A percentile compares a stretch with the other conserved stretches of the same genome.
phyloP scores from a whole-genome alignment of 352 stramenopile genomes.

The Globisporangium nagaii region DNA sequence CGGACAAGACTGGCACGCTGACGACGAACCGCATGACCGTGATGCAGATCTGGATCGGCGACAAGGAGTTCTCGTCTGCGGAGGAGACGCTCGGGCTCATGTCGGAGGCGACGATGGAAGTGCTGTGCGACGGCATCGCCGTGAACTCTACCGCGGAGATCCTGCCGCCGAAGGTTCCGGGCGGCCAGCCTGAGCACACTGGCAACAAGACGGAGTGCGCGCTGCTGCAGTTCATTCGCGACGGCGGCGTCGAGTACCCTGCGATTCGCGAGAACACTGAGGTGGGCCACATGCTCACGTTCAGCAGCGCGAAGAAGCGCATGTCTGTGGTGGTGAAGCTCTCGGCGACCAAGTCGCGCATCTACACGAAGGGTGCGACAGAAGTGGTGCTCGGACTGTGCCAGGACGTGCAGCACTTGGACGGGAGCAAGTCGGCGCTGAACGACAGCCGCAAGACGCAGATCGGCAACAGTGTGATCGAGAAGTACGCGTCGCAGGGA shows the following conservation, averaged over 20 bases:
- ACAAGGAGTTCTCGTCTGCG: constrained; percentile 37
- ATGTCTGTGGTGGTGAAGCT: constrained; percentile 61
- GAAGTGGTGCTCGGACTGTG: constrained; percentile 54
- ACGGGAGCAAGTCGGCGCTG: constrained; percentile 29
- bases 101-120: constrained; percentile 29
- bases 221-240: constrained; percentile 44
- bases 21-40: constrained; percentile 97
- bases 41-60: constrained; percentile 67
- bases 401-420: constrained; percentile 31
- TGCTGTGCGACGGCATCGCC: constrained; percentile 33
- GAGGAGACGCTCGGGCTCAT: constrained; percentile 17
- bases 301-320: constrained; percentile 62
- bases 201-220: constrained; percentile 71
- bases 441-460: constrained; percentile 24
- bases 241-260: constrained; percentile 45
- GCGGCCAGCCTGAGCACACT: constrained; percentile 49
- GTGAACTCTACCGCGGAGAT: constrained; percentile 65
- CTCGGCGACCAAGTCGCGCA: constrained; percentile 30
- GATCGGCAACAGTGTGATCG: constrained; percentile 44
- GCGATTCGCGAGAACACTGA: constrained; percentile 27
- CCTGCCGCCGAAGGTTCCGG: constrained; percentile 30
- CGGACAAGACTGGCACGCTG: constrained; percentile 94
- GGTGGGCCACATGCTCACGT: constrained; percentile 59
- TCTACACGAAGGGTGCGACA: constrained; percentile 60
- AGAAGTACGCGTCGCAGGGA: constrained; percentile 53